A percentile compares a stretch with the other conserved stretches of the same genome.
phyloP scores from a whole-genome alignment of 805 yeast genomes.

The Middelhovenomyces tepae region DNA sequence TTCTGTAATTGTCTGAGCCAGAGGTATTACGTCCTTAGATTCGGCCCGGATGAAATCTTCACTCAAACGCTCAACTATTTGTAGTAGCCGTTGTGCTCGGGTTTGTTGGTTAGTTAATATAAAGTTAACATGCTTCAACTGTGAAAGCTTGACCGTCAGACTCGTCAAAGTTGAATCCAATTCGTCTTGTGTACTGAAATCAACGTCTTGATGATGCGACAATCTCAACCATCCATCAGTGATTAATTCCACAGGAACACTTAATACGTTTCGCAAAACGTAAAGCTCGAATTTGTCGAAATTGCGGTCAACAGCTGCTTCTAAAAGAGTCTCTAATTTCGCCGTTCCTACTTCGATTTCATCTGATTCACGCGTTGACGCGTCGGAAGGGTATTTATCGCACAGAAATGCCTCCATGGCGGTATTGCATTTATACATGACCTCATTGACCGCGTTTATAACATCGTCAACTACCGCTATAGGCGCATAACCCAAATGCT shows the following conservation, averaged over 20 bases:
- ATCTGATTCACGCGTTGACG: conserved; percentile 23
- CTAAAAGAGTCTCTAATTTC: conserved; percentile 66
- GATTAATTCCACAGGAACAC: conserved; percentile 56
- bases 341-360: conserved; percentile 76
- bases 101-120: too few species aligned
- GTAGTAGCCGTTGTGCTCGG: too few species aligned
- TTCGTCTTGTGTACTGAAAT: conserved; percentile 6
- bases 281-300: conserved; percentile 84
- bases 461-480: conserved; percentile 76
- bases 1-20: too few species aligned
- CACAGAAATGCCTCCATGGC: conserved; percentile 63
- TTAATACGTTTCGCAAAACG: conserved; percentile 65
- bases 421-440: conserved; percentile 71
- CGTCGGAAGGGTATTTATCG: conserved; percentile 28
- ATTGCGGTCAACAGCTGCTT: conserved; percentile 65
- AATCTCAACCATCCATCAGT: conserved; percentile 59
- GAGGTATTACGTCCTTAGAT: too few species aligned
- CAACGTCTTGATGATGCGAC: conserved; percentile 51
- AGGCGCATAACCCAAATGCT: conserved; percentile 81
- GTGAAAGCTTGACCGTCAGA: too few species aligned
- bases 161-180: too few species aligned
- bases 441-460: conserved; percentile 77
- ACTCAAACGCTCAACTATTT: too few species aligned
- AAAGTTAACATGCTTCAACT: too few species aligned
- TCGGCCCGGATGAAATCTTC: too few species aligned